Base-by-base conservation (phyloP, 2,329 filamentous ascomycete species). In the Penicillium sp. region DNA sequence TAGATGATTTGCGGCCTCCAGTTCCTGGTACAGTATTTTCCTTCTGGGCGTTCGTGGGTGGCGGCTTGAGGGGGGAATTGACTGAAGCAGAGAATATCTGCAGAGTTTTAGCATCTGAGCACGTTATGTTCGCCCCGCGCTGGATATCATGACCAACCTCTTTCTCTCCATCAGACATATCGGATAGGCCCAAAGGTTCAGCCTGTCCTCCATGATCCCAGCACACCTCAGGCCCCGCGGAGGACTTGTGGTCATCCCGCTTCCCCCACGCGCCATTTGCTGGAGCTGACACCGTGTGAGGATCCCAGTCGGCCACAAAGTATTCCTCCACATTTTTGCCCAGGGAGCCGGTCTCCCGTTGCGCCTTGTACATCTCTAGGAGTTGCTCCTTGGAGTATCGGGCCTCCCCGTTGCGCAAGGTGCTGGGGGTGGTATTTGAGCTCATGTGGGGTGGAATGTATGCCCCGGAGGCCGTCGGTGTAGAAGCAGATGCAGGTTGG, bases 51-150 rank as follows among this genome's bases (percentile, higher is more conserved):
- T 78, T 83, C 66, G 90, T 88, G 26, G 85, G 84, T 17, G 90
- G 89, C 7, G 90, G 88, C 74, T 97, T 97, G 61, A 97, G 79
- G 27, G 91, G 89, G 29, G 94, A 97, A 72, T 97, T 99, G 68
- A 99, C 91, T 58, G 95, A 94, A 44, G 83, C 84, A 44, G 85
- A 75, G 73, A 97, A 97, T 57, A 89, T 78, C 88, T 96, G 70
- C 44, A 65, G 61, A 49, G 59, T 53, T 69, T 50, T 58, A 59
- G 56, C 33, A 55, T 30, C 24, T 46, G 9, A 30, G 44, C 27
- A 46, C 46, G 20, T 30, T 20, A 13, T 12, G n/a, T 29, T 9
- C 23, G 18, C 26, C 24, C 10, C 26, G 8, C 30, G 5, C 43
- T 48, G 34, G 34, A 43, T 24, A 36, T 43, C 23, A 51, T 55